Evolutionary conservation across 495 filamentous ascomycete species (phyloP).

Genomic region (Neurospora cerealis): DNA sequence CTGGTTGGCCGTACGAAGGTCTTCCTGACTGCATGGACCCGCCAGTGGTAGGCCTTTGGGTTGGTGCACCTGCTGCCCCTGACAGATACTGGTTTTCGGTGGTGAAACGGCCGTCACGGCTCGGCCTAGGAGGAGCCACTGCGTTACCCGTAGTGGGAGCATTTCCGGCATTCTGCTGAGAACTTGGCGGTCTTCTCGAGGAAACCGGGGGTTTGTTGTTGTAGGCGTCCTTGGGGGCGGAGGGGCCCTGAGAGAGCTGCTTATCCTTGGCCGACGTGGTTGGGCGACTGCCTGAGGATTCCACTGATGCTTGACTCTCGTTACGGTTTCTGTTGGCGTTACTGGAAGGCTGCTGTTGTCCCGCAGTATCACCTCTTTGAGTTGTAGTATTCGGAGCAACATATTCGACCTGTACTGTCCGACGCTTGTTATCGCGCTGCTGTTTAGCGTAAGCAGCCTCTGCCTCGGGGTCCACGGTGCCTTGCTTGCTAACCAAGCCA

Average conservation of each 20-base stretch:
- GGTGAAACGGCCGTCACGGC: constrained; percentile 39
- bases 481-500: constrained; percentile 64
- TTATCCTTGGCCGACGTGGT: constrained; percentile 38
- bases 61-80: constrained; percentile 29
- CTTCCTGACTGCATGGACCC: constrained; percentile 73
- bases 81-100: constrained; percentile 39
- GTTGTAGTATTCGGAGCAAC: constrained; percentile 86
- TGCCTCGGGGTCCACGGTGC: constrained; percentile 61
- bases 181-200: constrained; percentile 35
- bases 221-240: constrained; percentile 31
- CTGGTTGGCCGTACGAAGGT: constrained; percentile 82
- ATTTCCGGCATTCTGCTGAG: constrained; percentile 18
- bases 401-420: constrained; percentile 97
- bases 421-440: constrained; percentile 77
- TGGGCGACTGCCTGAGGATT: constrained; percentile 17
- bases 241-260: constrained; percentile 41
- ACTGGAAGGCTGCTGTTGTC: constrained; percentile 11
- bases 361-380: constrained; percentile 36
- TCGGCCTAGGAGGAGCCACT: constrained; percentile 41
- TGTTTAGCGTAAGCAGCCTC: constrained; percentile 37
- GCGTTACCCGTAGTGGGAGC: constrained; percentile 12
- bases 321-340: constrained; percentile 43
- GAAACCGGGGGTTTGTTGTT: constrained; percentile 28
- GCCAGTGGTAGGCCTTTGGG: constrained; percentile 66
- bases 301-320: constrained; percentile 39